Evolutionary conservation across 140 eudicot species (phyloP).

Genomic region (Erigeron philadelphicus): DNA sequence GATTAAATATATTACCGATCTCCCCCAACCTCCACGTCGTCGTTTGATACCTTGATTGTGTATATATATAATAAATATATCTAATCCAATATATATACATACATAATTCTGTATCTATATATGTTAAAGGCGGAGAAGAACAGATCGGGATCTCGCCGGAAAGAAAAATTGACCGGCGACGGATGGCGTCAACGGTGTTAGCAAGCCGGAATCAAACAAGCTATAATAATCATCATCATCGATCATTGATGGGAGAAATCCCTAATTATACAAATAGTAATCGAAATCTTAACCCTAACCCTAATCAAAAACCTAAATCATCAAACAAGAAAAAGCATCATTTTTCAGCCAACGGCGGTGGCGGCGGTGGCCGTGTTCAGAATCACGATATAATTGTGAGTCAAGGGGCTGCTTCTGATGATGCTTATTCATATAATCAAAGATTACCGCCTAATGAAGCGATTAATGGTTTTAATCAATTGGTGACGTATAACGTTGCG

Average conservation of each 20-base stretch:
- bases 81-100: no score
- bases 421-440: constrained; percentile 72
- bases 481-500: constrained; percentile 40
- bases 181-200: constrained; percentile 68
- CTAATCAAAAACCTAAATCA: constrained; percentile 47
- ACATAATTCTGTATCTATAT: neutral
- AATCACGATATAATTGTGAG: constrained; percentile 32
- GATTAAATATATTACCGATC: constrained; percentile 28
- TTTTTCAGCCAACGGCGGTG: constrained; percentile 30
- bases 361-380: constrained; percentile 28
- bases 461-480: constrained; percentile 34
- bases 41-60: constrained; percentile 2
- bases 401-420: constrained; percentile 59
- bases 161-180: constrained; percentile 22
- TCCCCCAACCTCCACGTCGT: neutral
- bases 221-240: constrained; percentile 46
- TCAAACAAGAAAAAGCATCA: constrained; percentile 46
- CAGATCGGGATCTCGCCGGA: constrained; percentile 37
- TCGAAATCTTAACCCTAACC: constrained; percentile 48
- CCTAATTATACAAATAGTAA: constrained; percentile 41
- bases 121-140: constrained; percentile 33
- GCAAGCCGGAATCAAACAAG: constrained; percentile 61
- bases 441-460: constrained; percentile 23
- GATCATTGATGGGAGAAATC: constrained; percentile 68
- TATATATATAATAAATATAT: no score